Percentiles rank a stretch among this genome's conserved stretches.
Conservation (phyloP, 495 filamentous ascomycete genomes). For the Aspergillus indologenus region DNA sequence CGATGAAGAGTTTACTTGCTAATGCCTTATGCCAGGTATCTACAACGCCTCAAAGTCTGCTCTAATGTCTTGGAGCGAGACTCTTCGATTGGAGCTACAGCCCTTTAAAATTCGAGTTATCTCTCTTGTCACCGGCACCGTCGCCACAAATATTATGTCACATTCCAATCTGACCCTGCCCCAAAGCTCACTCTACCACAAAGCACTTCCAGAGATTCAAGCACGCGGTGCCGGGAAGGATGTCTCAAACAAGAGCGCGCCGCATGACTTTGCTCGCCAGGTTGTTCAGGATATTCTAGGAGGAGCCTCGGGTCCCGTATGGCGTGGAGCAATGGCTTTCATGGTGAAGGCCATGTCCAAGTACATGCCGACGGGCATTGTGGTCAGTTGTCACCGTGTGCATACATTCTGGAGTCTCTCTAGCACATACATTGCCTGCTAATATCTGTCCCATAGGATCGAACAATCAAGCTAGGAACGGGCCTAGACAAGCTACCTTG, state of each 20-base stretch:
- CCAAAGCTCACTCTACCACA: conserved; percentile 8
- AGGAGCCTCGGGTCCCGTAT: conserved; percentile 3
- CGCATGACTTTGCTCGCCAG: conserved; percentile 6
- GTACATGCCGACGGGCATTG: too few relatives aligned
- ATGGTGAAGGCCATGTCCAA: not conserved
- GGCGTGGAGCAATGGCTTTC: conserved; percentile 5
- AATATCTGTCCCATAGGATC: too few relatives aligned
- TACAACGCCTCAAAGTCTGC: conserved; percentile 32
- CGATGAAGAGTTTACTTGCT: not conserved
- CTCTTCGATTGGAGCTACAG: conserved; percentile 29
- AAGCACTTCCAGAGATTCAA: not conserved
- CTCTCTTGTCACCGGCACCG: conserved; percentile 35
- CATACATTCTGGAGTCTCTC: too few relatives aligned
- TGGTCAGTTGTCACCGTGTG: too few relatives aligned
- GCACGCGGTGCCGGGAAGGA: not conserved
- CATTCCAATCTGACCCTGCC: conserved; percentile 5
- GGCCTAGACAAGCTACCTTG: too few relatives aligned
- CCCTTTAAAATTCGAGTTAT: conserved; percentile 34
- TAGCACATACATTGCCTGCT: too few relatives aligned
- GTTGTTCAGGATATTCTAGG: conserved; percentile 14
- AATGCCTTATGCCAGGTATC: conserved; percentile 11
- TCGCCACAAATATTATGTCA: conserved; percentile 13
- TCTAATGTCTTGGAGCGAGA: conserved; percentile 21
- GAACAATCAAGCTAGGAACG: too few relatives aligned
- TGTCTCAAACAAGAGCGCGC: not conserved